Conservation (phyloP, 2,329 filamentous ascomycete genomes). For the Dothideomycetes sp. region DNA sequence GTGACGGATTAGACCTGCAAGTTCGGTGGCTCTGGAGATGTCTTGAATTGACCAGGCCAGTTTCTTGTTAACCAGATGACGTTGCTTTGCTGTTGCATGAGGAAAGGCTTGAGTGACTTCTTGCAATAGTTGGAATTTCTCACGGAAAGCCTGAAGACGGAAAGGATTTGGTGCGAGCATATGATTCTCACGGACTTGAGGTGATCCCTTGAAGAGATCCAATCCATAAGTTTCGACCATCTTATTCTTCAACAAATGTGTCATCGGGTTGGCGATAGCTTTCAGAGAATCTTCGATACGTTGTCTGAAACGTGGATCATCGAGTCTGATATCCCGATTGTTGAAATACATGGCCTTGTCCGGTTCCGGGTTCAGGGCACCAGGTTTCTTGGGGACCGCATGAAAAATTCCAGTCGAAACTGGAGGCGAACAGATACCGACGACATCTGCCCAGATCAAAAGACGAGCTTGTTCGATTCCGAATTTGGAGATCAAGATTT, state of each 20-base stretch:
- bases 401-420: conserved; percentile 31
- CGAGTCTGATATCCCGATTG: conserved; percentile 33
- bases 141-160: conserved; percentile 37
- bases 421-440: conserved; percentile 38
- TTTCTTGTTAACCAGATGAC: conserved; percentile 14
- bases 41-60: conserved; percentile 36
- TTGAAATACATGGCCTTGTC: conserved; percentile 37
- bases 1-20: conserved; percentile 32
- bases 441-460: conserved; percentile 40
- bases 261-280: conserved; percentile 37
- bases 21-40: conserved; percentile 31
- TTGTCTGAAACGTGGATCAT: conserved; percentile 30
- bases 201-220: conserved; percentile 28
- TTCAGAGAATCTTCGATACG: conserved; percentile 33
- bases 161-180: conserved; percentile 11
- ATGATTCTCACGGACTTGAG: conserved; percentile 33
- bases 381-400: conserved; percentile 37
- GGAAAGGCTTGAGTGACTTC: conserved; percentile 24
- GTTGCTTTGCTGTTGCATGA: conserved; percentile 3
- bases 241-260: conserved; percentile 31
- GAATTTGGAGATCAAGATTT: conserved; percentile 34
- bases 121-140: conserved; percentile 34
- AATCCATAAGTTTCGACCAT: conserved; percentile 39
- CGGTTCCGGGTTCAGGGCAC: conserved; percentile 35
- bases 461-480: conserved; percentile 40